Evolutionary conservation across 495 filamentous ascomycete genomes (phyloP).

Genomic region (Trichoderma orchidacearum): DNA sequence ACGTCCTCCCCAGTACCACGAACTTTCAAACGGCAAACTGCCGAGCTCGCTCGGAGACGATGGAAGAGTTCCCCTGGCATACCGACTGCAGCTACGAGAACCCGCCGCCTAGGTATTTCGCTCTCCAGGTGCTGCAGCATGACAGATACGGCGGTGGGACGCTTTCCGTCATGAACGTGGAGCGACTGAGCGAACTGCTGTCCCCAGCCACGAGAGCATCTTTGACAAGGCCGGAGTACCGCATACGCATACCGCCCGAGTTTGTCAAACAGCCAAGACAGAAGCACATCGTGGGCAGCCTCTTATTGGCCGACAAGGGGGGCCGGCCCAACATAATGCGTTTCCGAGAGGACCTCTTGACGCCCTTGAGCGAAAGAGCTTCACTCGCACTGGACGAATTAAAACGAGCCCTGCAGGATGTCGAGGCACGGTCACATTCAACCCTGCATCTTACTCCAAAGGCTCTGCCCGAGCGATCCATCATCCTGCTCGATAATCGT

Average conservation of each 20-base stretch:
- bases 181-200: constrained; percentile 12
- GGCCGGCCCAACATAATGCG: constrained; percentile 9
- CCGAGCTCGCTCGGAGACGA: constrained; percentile 8
- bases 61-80: constrained; percentile 10
- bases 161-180: constrained; percentile 19
- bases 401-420: constrained; percentile 5
- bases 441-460: constrained; percentile 10
- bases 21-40: constrained; percentile 6
- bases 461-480: constrained; percentile 12
- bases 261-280: constrained; percentile 12
- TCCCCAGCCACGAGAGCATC: constrained; percentile 7
- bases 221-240: constrained; percentile 11
- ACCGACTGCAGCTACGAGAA: constrained; percentile 11
- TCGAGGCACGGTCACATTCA: not conserved
- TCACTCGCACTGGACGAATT: constrained; percentile 14
- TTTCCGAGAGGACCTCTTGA: constrained; percentile 19
- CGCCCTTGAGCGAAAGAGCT: constrained; percentile 9
- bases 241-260: constrained; percentile 18
- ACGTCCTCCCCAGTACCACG: constrained; percentile 12
- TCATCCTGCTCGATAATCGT: constrained; percentile 23
- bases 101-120: constrained; percentile 7
- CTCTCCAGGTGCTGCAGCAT: constrained; percentile 21
- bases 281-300: constrained; percentile 7
- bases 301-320: not conserved
- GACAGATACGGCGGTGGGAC: constrained; percentile 24